phyloP scores from a whole-genome alignment of 1,284 basidiomycete species.

The Marasmius oreades region DNA sequence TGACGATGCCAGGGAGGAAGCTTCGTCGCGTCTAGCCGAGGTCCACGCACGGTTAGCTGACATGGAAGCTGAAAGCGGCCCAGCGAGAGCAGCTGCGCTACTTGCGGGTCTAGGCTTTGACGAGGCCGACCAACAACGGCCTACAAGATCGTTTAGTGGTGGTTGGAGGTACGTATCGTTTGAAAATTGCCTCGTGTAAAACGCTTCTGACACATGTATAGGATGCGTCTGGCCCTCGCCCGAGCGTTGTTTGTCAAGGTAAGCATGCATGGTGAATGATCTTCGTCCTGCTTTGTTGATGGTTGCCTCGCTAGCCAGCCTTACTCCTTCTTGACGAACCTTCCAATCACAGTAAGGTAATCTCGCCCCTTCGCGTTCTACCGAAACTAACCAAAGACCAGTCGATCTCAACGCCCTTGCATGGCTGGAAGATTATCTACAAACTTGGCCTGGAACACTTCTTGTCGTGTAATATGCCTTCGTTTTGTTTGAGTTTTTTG shows the following conservation, averaged over 20 bases:
- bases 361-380: too few species aligned
- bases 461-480: constrained; percentile 77
- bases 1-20: constrained; percentile 83
- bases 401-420: constrained; percentile 83
- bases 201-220: constrained; percentile 23
- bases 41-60: constrained; percentile 90
- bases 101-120: constrained; percentile 93
- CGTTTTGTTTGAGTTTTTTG: neutral
- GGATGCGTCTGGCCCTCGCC: constrained; percentile 83
- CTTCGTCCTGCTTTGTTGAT: constrained; percentile 9
- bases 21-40: constrained; percentile 83
- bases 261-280: constrained; percentile 10
- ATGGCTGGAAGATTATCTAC: constrained; percentile 94
- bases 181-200: constrained; percentile 7
- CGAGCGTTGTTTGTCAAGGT: constrained; percentile 95
- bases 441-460: constrained; percentile 93
- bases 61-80: constrained; percentile 98
- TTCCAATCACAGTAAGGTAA: constrained; percentile 95
- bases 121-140: constrained; percentile 80
- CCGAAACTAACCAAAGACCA: too few species aligned
- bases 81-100: constrained; percentile 86
- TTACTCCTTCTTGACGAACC: constrained; percentile 92
- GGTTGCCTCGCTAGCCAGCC: constrained; percentile 46
- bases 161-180: constrained; percentile 76
- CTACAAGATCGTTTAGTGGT: constrained; percentile 91